These are phyloP conservation scores for Centella asiatica DNA, from an alignment of 129 eudicot species.

Conservation along the genomic window DNA sequence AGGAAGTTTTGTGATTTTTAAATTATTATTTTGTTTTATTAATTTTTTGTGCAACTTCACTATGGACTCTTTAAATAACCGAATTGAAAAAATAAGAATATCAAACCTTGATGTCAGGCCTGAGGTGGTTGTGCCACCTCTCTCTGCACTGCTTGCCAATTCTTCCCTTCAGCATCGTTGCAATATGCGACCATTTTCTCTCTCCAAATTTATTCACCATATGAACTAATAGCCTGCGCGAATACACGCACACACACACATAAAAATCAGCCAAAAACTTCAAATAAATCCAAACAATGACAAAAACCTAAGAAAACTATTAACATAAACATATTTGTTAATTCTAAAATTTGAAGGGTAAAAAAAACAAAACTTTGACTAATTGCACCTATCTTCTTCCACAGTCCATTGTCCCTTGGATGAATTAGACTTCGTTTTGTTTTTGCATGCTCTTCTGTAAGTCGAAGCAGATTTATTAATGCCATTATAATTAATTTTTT, in stretches of 20 bases:
- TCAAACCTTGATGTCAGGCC: slow-evolving; percentile 88
- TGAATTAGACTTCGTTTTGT: slow-evolving; percentile 37
- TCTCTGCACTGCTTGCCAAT: slow-evolving; percentile 94
- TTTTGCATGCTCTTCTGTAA: slow-evolving; percentile 25
- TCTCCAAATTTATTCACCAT: slow-evolving; percentile 73
- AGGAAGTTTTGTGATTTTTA: too few species aligned
- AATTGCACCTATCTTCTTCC: slow-evolving; percentile 83
- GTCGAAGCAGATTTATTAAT: neutral
- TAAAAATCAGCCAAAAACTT: too few species aligned
- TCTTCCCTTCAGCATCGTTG: slow-evolving; percentile 64
- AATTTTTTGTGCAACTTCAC: too few species aligned
- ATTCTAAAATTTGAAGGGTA: too few species aligned
- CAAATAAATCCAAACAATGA: too few species aligned
- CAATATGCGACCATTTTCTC: slow-evolving; percentile 81
- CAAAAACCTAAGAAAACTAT: too few species aligned
- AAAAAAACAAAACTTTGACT: neutral
- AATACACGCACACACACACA: neutral
- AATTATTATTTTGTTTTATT: too few species aligned
- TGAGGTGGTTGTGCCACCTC: slow-evolving; percentile 88
- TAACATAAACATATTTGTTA: too few species aligned
- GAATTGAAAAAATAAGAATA: too few species aligned
- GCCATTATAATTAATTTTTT: too few species aligned
- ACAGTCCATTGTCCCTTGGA: slow-evolving; percentile 81
- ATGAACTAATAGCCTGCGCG: slow-evolving; percentile 44
- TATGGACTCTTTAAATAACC: too few species aligned